Evolutionary conservation across 495 filamentous ascomycete species (phyloP).

Genomic region (Penicillium odoratum): DNA sequence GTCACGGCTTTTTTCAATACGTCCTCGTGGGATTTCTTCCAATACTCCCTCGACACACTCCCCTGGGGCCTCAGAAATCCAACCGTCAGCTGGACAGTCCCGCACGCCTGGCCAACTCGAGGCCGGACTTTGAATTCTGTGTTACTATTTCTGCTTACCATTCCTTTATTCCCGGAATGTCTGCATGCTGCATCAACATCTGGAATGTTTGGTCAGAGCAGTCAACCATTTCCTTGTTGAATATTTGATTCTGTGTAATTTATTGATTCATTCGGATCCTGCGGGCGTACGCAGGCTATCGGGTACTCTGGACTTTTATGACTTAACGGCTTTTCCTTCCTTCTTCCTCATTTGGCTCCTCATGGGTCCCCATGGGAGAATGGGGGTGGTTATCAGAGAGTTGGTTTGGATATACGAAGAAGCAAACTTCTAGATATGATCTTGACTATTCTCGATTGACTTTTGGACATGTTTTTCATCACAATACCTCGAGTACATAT

Average conservation of each 20-base stretch:
- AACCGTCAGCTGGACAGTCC: slow-evolving; percentile 1
- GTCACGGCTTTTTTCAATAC: slow-evolving; percentile 23
- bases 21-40: slow-evolving; percentile 15
- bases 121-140: slow-evolving; percentile 23
- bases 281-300: background rate
- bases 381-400: background rate
- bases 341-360: background rate
- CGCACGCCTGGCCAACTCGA: slow-evolving; percentile 38
- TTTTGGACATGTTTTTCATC: background rate
- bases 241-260: slow-evolving; percentile 26
- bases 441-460: background rate
- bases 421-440: background rate
- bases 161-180: slow-evolving; percentile 10
- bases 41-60: background rate
- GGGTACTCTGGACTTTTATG: slow-evolving; percentile 2
- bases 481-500: background rate
- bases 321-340: background rate
- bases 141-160: slow-evolving; percentile 3
- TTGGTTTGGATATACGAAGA: background rate
- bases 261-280: slow-evolving; percentile 1
- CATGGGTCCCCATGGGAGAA: background rate
- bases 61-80: background rate
- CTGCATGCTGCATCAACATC: slow-evolving; percentile 26
- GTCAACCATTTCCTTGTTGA: slow-evolving; percentile 19
- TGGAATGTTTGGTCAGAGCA: slow-evolving; percentile 30